Evolutionary conservation across 2,329 filamentous ascomycete genomes (phyloP).

Genomic region (Penicillium sp.): DNA sequence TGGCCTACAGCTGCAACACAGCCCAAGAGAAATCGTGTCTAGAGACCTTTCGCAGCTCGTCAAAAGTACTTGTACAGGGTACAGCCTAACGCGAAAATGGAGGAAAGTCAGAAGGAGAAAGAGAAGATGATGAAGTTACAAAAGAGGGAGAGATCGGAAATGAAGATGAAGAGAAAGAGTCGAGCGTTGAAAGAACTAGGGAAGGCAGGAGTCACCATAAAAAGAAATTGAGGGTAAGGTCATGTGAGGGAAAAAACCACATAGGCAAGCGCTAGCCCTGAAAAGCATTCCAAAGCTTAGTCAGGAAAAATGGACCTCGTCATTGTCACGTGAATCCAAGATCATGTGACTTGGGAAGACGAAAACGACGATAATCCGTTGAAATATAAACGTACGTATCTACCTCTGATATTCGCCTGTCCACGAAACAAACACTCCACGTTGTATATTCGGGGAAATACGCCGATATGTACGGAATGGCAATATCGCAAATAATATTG

Average conservation of each 20-base stretch:
- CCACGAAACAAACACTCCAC: not conserved
- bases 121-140: conserved; percentile 21
- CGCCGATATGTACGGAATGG: not conserved
- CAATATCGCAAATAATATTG: not conserved
- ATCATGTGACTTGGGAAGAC: no score
- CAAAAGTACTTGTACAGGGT: conserved; percentile 45
- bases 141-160: conserved; percentile 18
- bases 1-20: conserved; percentile 47
- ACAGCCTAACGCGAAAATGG: conserved; percentile 37
- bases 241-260: conserved; percentile 28
- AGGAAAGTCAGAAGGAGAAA: conserved; percentile 19
- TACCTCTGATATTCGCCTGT: no score
- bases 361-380: not conserved
- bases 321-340: no score
- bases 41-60: conserved; percentile 33
- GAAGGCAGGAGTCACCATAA: conserved; percentile 1
- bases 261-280: conserved; percentile 14
- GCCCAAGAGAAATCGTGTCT: conserved; percentile 39
- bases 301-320: no score
- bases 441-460: not conserved
- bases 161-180: conserved; percentile 8
- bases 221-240: conserved; percentile 18
- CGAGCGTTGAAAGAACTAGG: conserved; percentile 4
- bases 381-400: no score
- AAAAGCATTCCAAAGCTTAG: no score